Evolutionary conservation across 768 basidiomycete genomes (phyloP).

Genomic region (Pleurotus platypus): DNA sequence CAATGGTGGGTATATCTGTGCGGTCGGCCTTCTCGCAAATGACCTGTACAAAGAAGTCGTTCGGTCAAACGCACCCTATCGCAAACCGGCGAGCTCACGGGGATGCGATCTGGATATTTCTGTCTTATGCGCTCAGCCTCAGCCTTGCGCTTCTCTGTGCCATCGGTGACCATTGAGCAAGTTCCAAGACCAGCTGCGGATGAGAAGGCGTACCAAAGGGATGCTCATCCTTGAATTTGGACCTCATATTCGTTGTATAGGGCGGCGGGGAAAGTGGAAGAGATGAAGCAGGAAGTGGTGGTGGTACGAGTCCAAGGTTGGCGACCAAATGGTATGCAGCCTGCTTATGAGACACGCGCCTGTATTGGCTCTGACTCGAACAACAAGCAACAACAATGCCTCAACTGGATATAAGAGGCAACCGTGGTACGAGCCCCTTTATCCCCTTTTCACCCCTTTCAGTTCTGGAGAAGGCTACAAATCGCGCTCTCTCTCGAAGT

Average conservation of each 20-base stretch:
- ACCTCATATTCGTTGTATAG: constrained; percentile 61
- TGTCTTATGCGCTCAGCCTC: constrained; percentile 97
- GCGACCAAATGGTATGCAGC: neutral
- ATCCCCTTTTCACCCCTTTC: neutral
- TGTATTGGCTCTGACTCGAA: constrained; percentile 7
- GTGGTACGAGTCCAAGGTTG: neutral
- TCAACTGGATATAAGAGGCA: neutral
- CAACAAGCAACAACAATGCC: constrained; percentile 7
- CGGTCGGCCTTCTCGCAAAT: constrained; percentile 99
- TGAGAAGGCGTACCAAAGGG: constrained; percentile 75
- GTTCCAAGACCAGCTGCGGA: constrained; percentile 22
- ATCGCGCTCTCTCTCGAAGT: no score
- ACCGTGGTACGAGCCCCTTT: neutral
- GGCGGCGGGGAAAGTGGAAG: neutral
- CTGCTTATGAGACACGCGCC: constrained; percentile 3
- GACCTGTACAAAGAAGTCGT: constrained; percentile 50
- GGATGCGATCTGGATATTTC: constrained; percentile 98
- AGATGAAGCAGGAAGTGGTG: neutral
- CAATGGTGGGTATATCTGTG: constrained; percentile 98
- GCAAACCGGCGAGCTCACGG: constrained; percentile 51
- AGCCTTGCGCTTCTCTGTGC: constrained; percentile 95
- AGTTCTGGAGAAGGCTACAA: neutral
- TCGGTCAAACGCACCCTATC: neutral
- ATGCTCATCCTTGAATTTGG: constrained; percentile 99
- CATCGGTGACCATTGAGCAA: constrained; percentile 27